Percentiles rank a stretch among this genome's conserved stretches.
Conservation (phyloP, 1,284 basidiomycete genomes). For the Ustilago vetiveriae region DNA sequence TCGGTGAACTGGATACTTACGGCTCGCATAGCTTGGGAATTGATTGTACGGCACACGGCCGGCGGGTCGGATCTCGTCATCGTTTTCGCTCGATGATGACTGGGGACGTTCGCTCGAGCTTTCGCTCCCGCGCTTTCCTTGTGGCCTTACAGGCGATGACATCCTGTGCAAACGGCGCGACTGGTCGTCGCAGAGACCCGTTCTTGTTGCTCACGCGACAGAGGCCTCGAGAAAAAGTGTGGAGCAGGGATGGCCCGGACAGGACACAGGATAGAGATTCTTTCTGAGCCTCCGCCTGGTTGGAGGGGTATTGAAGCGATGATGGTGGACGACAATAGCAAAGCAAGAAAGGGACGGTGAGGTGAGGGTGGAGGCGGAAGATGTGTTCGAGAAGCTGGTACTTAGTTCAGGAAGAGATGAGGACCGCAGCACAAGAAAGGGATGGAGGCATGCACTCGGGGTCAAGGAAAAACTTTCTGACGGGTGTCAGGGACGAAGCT, state of each 20-base stretch:
- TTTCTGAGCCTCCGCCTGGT: too few species aligned
- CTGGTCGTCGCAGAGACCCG: neutral
- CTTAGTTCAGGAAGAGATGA: too few species aligned
- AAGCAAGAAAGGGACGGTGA: too few species aligned
- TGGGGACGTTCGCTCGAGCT: conserved; percentile 32
- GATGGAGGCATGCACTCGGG: too few species aligned
- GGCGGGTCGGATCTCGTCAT: conserved; percentile 23
- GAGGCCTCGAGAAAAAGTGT: too few species aligned
- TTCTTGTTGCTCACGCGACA: too few species aligned
- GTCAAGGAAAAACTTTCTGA: neutral
- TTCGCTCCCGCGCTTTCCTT: conserved; percentile 22
- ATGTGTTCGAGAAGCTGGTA: too few species aligned
- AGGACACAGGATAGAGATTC: too few species aligned
- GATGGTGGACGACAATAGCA: conserved; percentile 5
- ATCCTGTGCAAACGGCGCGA: conserved; percentile 8
- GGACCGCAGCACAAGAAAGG: too few species aligned
- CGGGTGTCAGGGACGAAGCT: neutral
- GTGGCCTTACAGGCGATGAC: conserved; percentile 23
- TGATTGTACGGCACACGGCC: conserved; percentile 27
- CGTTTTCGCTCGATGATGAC: conserved; percentile 24
- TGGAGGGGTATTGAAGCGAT: neutral
- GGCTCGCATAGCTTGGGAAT: conserved; percentile 17
- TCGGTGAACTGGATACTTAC: conserved; percentile 11
- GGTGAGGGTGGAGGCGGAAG: conserved; percentile 5
- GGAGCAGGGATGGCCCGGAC: too few species aligned